Conservation (phyloP, 208 protist genomes). For the Trichomonas vaginalis region DNA sequence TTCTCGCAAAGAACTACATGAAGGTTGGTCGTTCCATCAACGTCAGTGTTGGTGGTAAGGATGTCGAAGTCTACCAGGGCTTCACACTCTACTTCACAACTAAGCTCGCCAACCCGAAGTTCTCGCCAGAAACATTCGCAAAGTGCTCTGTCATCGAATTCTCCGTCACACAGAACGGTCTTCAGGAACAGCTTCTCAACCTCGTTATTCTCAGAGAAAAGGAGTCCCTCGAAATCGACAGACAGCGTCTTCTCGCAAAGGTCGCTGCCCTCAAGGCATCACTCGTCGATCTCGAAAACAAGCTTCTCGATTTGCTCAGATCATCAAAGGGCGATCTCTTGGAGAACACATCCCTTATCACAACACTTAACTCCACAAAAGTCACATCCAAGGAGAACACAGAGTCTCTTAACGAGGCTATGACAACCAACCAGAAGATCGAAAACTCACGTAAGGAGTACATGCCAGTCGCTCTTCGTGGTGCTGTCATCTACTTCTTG, state of each 20-base stretch:
- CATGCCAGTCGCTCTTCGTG: constrained; percentile 74
- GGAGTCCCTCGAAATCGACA: constrained; percentile 81
- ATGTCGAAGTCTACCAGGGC: constrained; percentile 31
- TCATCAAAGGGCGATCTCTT: constrained; percentile 51
- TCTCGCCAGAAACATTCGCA: constrained; percentile 84
- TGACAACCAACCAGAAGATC: constrained; percentile 82
- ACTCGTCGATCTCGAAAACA: constrained; percentile 74
- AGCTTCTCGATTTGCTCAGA: constrained; percentile 76
- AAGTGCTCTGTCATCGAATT: constrained; percentile 93
- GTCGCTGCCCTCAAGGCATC: constrained; percentile 37
- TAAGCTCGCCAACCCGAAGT: constrained; percentile 90
- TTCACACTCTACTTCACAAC: constrained; percentile 82
- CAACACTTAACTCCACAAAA: constrained; percentile 81
- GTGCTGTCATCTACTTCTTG: constrained; percentile 91
- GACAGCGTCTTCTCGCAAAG: constrained; percentile 68
- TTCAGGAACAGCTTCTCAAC: constrained; percentile 57
- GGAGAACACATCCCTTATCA: constrained; percentile 64
- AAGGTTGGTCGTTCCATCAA: constrained; percentile 46
- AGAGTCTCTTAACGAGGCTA: constrained; percentile 73
- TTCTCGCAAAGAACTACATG: constrained; percentile 80
- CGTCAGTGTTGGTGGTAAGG: constrained; percentile 59
- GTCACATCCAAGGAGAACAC: constrained; percentile 71
- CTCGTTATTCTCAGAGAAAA: constrained; percentile 84
- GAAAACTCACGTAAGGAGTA: constrained; percentile 82
- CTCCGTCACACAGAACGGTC: constrained; percentile 80